Conservation (phyloP, 805 yeast genomes). For the Candida montana region DNA sequence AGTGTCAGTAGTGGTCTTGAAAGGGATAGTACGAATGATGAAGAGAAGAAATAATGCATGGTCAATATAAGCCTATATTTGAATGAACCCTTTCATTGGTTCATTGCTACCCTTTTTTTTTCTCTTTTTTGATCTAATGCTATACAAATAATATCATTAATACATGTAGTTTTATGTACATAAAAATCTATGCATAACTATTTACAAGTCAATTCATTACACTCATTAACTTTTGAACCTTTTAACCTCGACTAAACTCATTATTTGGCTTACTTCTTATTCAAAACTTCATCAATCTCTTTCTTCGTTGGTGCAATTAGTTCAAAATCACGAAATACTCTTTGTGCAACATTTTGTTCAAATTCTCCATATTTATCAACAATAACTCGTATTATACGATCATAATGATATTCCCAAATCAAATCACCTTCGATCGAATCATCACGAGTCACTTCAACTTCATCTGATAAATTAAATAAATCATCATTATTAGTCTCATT, state of each 20-base stretch:
- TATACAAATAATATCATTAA: no score
- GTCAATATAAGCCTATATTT: no score
- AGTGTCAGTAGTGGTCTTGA: slow-evolving; percentile 9
- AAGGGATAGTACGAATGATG: slow-evolving; percentile 7
- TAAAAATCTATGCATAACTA: no score
- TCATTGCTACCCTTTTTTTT: background rate
- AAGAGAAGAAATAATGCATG: background rate
- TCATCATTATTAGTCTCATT: background rate
- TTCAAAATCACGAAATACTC: slow-evolving; percentile 4
- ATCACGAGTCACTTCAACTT: background rate
- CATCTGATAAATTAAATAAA: background rate
- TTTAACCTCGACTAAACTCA: no score
- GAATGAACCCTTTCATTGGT: background rate
- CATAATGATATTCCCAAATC: slow-evolving; percentile 5
- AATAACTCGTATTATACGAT: background rate
- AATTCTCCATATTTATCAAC: background rate
- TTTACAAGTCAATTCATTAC: no score
- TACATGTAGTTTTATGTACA: no score
- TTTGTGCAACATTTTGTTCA: background rate
- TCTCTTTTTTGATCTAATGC: background rate
- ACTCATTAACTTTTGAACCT: no score
- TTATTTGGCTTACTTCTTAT: background rate
- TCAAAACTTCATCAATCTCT: background rate
- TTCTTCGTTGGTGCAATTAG: background rate
- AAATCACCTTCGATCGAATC: background rate